phyloP scores from a whole-genome alignment of 208 protist genomes.

The Acanthamoeba quina region DNA sequence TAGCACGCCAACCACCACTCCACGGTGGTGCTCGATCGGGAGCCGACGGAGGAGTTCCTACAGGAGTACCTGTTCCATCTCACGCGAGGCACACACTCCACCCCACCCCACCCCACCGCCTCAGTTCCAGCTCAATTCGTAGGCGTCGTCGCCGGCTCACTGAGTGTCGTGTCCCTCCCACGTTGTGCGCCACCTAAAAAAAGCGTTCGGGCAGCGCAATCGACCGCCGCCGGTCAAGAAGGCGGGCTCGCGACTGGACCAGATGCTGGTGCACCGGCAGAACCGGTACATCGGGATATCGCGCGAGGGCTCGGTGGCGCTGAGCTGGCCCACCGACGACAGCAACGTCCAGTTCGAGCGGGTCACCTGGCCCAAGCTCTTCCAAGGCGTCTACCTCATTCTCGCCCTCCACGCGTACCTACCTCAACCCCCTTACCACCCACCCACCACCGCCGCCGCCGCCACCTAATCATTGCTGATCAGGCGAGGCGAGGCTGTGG shows the following conservation, averaged over 20 bases:
- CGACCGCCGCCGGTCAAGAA: conserved; percentile 24
- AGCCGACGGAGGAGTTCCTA: not conserved
- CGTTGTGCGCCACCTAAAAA: too few relatives aligned
- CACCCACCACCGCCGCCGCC: not conserved
- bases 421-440: too few relatives aligned
- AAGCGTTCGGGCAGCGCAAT: conserved; percentile 60
- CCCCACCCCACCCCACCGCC: too few relatives aligned
- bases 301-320: conserved; percentile 26
- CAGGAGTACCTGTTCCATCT: conserved; percentile 74
- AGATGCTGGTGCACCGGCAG: conserved; percentile 15
- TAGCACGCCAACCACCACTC: conserved; percentile 69
- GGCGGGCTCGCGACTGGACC: conserved; percentile 9
- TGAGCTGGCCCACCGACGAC: conserved; percentile 66
- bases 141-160: too few relatives aligned
- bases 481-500: conserved; percentile 8
- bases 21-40: conserved; percentile 40
- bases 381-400: conserved; percentile 69
- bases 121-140: not conserved
- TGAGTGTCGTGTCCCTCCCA: too few relatives aligned
- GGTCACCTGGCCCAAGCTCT: conserved; percentile 71
- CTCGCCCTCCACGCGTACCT: conserved; percentile 63
- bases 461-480: not conserved
- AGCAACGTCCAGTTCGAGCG: conserved; percentile 43
- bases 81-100: not conserved
- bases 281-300: conserved; percentile 69